Percentiles rank a stretch among this genome's conserved stretches.
Evolutionary conservation across 2,329 filamentous ascomycete species (phyloP).

Genomic region (Chrysoporthe cubensis): DNA sequence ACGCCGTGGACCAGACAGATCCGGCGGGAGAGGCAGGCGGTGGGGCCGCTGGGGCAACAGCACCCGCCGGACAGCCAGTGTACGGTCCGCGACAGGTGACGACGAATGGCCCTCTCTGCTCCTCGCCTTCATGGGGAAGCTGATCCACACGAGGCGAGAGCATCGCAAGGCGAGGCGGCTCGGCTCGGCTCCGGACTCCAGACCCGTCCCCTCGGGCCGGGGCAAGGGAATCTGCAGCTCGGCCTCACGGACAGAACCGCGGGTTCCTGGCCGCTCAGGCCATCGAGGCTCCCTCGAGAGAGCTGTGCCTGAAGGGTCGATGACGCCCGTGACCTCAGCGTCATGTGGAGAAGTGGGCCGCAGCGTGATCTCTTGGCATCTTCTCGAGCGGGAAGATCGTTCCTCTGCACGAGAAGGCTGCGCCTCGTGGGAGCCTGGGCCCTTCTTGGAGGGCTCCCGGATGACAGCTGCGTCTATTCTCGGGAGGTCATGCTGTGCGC

Average conservation of each 20-base stretch:
- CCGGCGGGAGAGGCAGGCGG: no score
- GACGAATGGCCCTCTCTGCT: not conserved
- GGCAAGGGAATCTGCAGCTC: not conserved
- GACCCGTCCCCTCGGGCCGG: not conserved
- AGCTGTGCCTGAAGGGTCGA: not conserved
- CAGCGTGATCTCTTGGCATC: not conserved
- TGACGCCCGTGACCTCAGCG: not conserved
- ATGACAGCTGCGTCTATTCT: not conserved
- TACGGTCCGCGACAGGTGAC: not conserved
- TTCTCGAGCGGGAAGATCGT: not conserved
- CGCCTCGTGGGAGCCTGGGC: conserved; percentile 4
- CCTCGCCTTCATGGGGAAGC: not conserved
- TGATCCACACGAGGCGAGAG: not conserved
- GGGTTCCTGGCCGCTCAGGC: not conserved
- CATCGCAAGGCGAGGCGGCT: not conserved
- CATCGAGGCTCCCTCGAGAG: not conserved
- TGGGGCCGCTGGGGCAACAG: no score
- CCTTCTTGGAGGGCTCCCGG: not conserved
- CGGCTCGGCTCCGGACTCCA: not conserved
- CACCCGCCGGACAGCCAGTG: not conserved
- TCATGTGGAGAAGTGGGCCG: conserved; percentile 1
- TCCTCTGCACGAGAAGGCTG: no score
- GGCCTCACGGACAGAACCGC: not conserved
- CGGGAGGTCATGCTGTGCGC: not conserved
- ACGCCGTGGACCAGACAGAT: not conserved